Evolutionary conservation across 176 grass and related monocot species (phyloP), one percentile per base, ranked within the genome.

Genomic region (Olyra latifolia): DNA sequence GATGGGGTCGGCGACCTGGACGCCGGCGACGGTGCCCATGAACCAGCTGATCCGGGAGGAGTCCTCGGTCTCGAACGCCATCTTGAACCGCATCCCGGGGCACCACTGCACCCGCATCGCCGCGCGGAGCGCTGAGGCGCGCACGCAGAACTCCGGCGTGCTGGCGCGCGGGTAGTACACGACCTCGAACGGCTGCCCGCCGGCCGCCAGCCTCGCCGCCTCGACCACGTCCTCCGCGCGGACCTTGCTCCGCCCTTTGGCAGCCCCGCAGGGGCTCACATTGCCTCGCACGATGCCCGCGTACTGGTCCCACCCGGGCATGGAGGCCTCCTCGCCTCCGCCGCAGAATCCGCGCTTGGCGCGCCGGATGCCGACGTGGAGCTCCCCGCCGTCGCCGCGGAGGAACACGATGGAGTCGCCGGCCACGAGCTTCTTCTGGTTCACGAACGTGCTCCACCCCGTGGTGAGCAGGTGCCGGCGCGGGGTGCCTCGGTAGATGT

Each of bases 21-120:
- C 90, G 41, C 85, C 87, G 82, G 92, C 85, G 69, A 98, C 75
- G 38, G 90, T 91, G 46, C 95, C 95, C 95, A 93, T 94, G 85
- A 98, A 98, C 95, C 95, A 98, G 85, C 92, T 98, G 52, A 98
- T 94, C 52, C 90, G 70, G 20, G 95, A 98, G n/a, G 88, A 98
- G 41, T 98, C 95, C 82, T 98, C 92, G 6, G 95, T 98, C 85
- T 98, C 95, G 69, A 94, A 98, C 23, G 92, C 89, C 95, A 98
- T 98, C 79, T 98, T 98, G 77, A 98, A 98, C 77, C 95, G 87
- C 92, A 98, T 94, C 71, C 95, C 95, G 0, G 89, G 90, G 45
- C 80, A 84, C 95, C 95, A 98, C 28, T 88, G 87, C 6, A 92
- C 83, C 64, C 88, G 83, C 92, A 85, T 87, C 10, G 88, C 92